Percentiles rank a stretch among this genome's conserved stretches.
These are phyloP conservation scores for Pulveroboletus sp. DNA, from an alignment of 768 basidiomycete genomes.

Conservation along the genomic window DNA sequence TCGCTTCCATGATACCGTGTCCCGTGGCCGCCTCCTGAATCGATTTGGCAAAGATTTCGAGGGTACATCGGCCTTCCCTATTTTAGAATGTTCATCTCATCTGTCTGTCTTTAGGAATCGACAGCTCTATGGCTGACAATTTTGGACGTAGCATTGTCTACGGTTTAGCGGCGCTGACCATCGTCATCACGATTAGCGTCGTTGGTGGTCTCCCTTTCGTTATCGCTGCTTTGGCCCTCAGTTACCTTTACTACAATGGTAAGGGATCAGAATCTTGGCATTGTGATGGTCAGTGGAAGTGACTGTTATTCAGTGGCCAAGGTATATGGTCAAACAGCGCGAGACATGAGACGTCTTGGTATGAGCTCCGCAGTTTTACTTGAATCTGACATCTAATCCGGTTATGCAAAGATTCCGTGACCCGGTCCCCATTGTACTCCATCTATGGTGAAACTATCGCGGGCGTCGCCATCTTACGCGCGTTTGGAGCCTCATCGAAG, in stretches of 20 bases:
- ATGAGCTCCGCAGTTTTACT: conserved; percentile 16
- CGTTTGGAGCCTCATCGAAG: conserved; percentile 87
- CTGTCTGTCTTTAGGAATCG: conserved; percentile 53
- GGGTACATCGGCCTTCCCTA: conserved; percentile 31
- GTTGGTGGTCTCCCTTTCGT: conserved; percentile 81
- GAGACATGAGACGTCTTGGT: conserved; percentile 83
- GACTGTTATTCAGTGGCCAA: conserved; percentile 33
- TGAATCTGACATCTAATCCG: background rate
- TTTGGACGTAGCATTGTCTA: conserved; percentile 79
- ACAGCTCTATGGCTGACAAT: conserved; percentile 80
- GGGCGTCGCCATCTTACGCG: conserved; percentile 58
- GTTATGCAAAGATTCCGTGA: conserved; percentile 40
- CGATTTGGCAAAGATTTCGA: conserved; percentile 91
- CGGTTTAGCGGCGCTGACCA: conserved; percentile 66
- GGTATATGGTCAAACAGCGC: conserved; percentile 78
- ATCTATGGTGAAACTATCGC: conserved; percentile 52
- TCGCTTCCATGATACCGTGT: conserved; percentile 91
- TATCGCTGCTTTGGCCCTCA: conserved; percentile 53
- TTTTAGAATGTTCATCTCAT: conserved; percentile 6
- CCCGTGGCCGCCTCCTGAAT: conserved; percentile 79
- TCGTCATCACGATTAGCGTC: conserved; percentile 68
- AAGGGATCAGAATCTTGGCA: conserved; percentile 23
- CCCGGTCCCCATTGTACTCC: conserved; percentile 46
- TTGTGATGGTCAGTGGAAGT: background rate
- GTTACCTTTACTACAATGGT: conserved; percentile 72